Evolutionary conservation across 345 rosid genomes (phyloP).

Genomic region (Euclidium syriacum): DNA sequence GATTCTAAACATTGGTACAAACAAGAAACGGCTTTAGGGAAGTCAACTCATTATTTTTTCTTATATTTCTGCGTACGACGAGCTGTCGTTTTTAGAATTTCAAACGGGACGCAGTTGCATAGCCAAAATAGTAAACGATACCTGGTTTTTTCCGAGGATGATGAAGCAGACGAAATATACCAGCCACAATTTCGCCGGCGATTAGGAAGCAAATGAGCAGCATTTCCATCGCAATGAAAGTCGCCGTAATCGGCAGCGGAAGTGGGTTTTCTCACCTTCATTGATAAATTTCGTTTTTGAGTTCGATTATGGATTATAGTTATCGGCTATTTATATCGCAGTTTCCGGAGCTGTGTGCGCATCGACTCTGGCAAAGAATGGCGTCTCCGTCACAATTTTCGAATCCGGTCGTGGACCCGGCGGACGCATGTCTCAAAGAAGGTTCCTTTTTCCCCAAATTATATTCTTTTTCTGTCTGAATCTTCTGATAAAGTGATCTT

Average conservation of each 20-base stretch:
- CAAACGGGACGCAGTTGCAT: constrained; percentile 12
- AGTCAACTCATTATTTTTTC: no score
- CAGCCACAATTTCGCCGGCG: constrained; percentile 25
- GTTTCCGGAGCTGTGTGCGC: constrained; percentile 86
- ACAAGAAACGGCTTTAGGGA: no score
- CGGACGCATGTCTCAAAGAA: constrained; percentile 88
- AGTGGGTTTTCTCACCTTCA: constrained; percentile 34
- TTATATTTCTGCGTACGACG: background rate
- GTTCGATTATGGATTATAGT: background rate
- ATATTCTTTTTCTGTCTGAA: background rate
- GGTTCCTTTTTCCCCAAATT: constrained; percentile 32
- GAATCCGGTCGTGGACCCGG: constrained; percentile 83
- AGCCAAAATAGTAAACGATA: constrained; percentile 7
- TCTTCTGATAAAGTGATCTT: background rate
- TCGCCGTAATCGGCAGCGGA: constrained; percentile 81
- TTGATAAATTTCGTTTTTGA: background rate
- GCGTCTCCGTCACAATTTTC: constrained; percentile 69
- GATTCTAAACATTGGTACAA: no score
- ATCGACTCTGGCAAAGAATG: constrained; percentile 68
- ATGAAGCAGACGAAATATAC: background rate
- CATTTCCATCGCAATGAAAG: constrained; percentile 47
- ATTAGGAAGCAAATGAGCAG: constrained; percentile 34
- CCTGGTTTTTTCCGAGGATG: background rate
- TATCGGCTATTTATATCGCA: constrained; percentile 8
- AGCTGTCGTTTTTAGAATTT: constrained; percentile 1